Evolutionary conservation across 306 rosid species (phyloP).

Genomic region (Glycyrrhiza uralensis): DNA sequence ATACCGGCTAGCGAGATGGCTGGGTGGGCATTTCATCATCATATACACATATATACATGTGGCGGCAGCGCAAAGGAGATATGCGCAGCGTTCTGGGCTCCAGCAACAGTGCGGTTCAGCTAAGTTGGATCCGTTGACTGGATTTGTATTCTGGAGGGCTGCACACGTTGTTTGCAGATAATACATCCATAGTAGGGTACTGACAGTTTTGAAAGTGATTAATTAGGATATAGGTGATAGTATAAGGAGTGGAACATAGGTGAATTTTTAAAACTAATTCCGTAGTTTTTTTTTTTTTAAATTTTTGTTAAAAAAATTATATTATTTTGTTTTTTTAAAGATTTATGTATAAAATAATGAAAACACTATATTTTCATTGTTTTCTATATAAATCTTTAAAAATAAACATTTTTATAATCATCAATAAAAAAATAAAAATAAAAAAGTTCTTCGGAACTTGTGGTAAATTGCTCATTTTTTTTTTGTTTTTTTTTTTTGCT

Average conservation of each 20-base stretch:
- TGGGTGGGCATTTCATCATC: slow-evolving; percentile 29
- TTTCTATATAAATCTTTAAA: neutral
- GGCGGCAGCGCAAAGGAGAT: slow-evolving; percentile 21
- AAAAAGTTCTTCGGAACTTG: neutral
- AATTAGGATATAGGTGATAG: neutral
- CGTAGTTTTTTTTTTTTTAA: neutral
- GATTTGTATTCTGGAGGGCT: slow-evolving; percentile 3
- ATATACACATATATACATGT: slow-evolving; percentile 14
- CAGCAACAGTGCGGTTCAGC: slow-evolving; percentile 43
- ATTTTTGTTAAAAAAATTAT: neutral
- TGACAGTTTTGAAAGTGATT: slow-evolving; percentile 32
- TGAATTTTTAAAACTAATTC: neutral
- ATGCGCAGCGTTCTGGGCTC: slow-evolving; percentile 8
- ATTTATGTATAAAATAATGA: neutral
- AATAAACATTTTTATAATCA: neutral
- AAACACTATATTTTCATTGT: neutral
- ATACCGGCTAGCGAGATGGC: slow-evolving; percentile 22
- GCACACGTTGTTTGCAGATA: neutral
- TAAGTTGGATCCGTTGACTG: slow-evolving; percentile 27
- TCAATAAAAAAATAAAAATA: neutral
- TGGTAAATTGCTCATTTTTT: neutral
- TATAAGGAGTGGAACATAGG: slow-evolving; percentile 18
- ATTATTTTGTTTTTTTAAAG: neutral
- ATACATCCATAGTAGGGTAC: neutral
- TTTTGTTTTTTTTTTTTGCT: neutral